Conservation (phyloP, 129 eudicot genomes). For the Glebionis coronaria region DNA sequence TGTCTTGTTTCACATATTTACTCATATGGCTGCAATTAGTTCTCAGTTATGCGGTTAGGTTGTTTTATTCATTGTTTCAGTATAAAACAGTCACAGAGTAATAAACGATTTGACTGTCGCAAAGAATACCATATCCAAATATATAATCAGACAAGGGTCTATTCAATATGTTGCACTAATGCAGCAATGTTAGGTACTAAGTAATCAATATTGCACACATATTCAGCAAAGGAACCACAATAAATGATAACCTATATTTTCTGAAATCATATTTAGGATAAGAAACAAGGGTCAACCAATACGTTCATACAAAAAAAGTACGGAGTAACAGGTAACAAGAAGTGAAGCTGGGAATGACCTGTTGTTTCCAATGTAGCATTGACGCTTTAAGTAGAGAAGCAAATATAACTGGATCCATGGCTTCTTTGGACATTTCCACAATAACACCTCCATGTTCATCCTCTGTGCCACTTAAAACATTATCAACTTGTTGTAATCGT, state of each 20-base stretch:
- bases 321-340: neutral
- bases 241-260: too few species aligned
- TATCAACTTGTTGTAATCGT: constrained; percentile 17
- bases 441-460: constrained; percentile 72
- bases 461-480: constrained; percentile 31
- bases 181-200: neutral
- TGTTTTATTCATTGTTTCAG: neutral
- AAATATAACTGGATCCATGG: constrained; percentile 48
- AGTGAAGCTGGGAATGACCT: constrained; percentile 26
- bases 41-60: neutral
- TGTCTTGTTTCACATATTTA: too few species aligned
- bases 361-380: constrained; percentile 62
- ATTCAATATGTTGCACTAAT: too few species aligned
- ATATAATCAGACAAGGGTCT: too few species aligned
- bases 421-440: constrained; percentile 55
- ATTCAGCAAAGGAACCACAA: neutral
- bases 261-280: too few species aligned
- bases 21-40: neutral
- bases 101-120: neutral
- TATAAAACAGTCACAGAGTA: too few species aligned
- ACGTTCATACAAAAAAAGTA: too few species aligned
- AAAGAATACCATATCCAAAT: neutral
- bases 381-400: constrained; percentile 52
- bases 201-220: neutral
- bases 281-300: too few species aligned